Conservation (phyloP, 345 rosid genomes). For the Gossypium turneri region DNA sequence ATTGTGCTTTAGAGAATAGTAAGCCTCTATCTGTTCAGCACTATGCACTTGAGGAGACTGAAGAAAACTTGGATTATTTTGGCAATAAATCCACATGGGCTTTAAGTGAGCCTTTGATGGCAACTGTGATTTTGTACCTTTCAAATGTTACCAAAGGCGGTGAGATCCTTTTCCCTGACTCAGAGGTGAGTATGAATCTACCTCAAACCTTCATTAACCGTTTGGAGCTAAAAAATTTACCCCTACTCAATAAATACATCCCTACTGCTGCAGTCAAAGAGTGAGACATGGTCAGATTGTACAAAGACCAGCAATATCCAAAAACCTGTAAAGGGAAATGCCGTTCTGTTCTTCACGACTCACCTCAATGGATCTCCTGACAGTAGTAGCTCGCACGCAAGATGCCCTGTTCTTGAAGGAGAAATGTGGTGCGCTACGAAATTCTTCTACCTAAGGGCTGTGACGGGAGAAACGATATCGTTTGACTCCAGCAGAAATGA, state of each 20-base stretch:
- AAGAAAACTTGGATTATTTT: conserved; percentile 44
- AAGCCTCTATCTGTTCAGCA: conserved; percentile 44
- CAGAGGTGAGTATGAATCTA: conserved; percentile 50
- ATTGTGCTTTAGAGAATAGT: conserved; percentile 49
- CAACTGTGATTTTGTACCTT: conserved; percentile 68
- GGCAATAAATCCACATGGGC: conserved; percentile 35
- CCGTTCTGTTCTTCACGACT: conserved; percentile 65
- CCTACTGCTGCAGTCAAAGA: conserved; percentile 35
- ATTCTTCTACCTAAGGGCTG: conserved; percentile 42
- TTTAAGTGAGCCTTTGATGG: conserved; percentile 46
- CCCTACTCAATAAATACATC: not conserved
- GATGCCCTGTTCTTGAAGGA: conserved; percentile 79
- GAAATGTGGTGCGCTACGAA: conserved; percentile 71
- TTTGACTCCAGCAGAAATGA: conserved; percentile 29
- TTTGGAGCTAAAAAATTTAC: not conserved
- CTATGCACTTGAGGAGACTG: conserved; percentile 44
- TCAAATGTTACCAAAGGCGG: conserved; percentile 73
- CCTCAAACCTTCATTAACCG: not conserved
- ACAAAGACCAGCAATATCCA: conserved; percentile 34
- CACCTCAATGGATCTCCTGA: conserved; percentile 55
- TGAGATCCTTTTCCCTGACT: conserved; percentile 59
- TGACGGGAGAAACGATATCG: conserved; percentile 15
- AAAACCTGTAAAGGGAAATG: conserved; percentile 74
- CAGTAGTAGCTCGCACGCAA: conserved; percentile 52
- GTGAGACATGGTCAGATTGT: conserved; percentile 57